Evolutionary conservation across 75 land plant species (phyloP).

Genomic region (Pseudotsuga menziesii): DNA sequence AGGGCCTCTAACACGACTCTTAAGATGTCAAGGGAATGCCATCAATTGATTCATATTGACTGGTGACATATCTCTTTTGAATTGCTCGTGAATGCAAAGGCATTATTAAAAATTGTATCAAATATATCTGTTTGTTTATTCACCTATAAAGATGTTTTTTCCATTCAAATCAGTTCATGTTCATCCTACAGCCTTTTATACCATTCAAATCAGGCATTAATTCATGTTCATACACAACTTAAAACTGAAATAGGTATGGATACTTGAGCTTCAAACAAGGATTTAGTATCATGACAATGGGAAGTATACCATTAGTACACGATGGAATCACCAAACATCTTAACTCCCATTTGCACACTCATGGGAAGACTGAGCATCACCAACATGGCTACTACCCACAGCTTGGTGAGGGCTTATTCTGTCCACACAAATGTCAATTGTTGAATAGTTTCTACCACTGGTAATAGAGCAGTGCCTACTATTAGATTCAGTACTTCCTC

Average conservation of each 20-base stretch:
- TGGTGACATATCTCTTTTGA: neutral
- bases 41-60: neutral
- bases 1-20: neutral
- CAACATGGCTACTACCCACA: conserved; percentile 11
- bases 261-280: too few species aligned
- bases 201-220: too few species aligned
- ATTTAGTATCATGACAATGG: too few species aligned
- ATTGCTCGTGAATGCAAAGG: neutral
- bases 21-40: neutral
- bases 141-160: too few species aligned
- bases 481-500: neutral
- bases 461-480: conserved; percentile 42
- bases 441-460: conserved; percentile 14
- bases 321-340: too few species aligned
- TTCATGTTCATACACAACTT: too few species aligned
- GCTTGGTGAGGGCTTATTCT: conserved; percentile 7
- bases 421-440: conserved; percentile 8
- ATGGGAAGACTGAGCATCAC: conserved; percentile 48
- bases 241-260: too few species aligned
- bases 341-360: conserved; percentile 9
- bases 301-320: too few species aligned
- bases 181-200: too few species aligned
- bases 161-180: too few species aligned
- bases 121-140: neutral
- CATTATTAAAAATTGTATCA: neutral